These are phyloP conservation scores for Cryptococcus sp. DNA, from an alignment of 1,284 basidiomycete species.

Conservation along the genomic window DNA sequence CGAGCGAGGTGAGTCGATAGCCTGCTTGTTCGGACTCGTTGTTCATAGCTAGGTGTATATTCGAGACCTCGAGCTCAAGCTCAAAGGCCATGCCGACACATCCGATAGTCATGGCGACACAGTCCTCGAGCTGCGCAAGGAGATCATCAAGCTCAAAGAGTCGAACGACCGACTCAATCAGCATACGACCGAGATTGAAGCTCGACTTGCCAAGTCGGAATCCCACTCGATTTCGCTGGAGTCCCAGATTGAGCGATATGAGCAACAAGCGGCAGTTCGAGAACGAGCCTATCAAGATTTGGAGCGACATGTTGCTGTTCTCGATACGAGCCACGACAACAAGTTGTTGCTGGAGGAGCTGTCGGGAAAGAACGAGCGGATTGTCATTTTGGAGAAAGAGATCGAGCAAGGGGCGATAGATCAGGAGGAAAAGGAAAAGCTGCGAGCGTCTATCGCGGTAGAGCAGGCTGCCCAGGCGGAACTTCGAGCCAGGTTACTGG, in stretches of 20 bases:
- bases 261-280: slow-evolving; percentile 66
- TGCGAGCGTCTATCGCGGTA: not conserved
- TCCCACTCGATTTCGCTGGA: slow-evolving; percentile 64
- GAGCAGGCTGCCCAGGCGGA: slow-evolving; percentile 15
- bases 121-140: slow-evolving; percentile 73
- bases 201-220: slow-evolving; percentile 70
- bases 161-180: slow-evolving; percentile 62
- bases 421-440: slow-evolving; percentile 51
- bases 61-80: slow-evolving; percentile 81
- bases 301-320: slow-evolving; percentile 62
- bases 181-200: slow-evolving; percentile 87
- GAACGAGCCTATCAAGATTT: slow-evolving; percentile 62
- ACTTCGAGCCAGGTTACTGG: slow-evolving; percentile 9
- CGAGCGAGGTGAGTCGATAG: slow-evolving; percentile 64
- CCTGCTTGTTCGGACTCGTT: not conserved
- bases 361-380: slow-evolving; percentile 67
- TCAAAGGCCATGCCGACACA: slow-evolving; percentile 74
- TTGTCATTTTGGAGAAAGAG: slow-evolving; percentile 67
- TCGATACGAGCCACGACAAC: slow-evolving; percentile 61
- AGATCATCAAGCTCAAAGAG: slow-evolving; percentile 72
- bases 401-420: slow-evolving; percentile 50
- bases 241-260: slow-evolving; percentile 67
- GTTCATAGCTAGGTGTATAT: slow-evolving; percentile 62
- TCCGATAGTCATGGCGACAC: slow-evolving; percentile 68
- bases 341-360: slow-evolving; percentile 61